phyloP scores from a whole-genome alignment of 306 rosid species.

The Chamaecrista fasciculata region DNA sequence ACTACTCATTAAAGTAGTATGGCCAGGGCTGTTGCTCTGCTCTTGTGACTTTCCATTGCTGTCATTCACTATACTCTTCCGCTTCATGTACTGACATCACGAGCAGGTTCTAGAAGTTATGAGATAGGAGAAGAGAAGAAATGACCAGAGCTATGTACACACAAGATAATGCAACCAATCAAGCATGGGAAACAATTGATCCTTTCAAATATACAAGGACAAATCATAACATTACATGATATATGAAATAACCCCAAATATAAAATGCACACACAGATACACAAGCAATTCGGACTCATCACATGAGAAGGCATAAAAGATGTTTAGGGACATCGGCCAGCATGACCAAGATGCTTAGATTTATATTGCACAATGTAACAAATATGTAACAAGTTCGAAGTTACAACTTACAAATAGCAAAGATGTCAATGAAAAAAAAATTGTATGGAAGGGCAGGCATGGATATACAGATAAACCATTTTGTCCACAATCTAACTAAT shows the following conservation, averaged over 20 bases:
- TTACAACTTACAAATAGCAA: neutral
- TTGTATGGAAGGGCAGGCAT: neutral
- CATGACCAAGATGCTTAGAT: constrained; percentile 19
- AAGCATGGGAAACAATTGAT: constrained; percentile 21
- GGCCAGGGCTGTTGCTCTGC: constrained; percentile 57
- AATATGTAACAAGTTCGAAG: neutral
- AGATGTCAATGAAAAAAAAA: neutral
- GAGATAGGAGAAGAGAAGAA: neutral
- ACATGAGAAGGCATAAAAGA: constrained; percentile 2
- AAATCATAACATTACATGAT: neutral
- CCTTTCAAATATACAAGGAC: neutral
- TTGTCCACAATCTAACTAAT: neutral
- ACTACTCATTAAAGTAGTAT: constrained; percentile 39
- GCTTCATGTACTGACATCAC: constrained; percentile 62
- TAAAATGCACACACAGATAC: neutral
- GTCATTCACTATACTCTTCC: constrained; percentile 49
- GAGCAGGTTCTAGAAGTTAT: constrained; percentile 25
- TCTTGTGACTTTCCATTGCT: constrained; percentile 50
- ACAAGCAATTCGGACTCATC: constrained; percentile 2
- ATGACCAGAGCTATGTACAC: constrained; percentile 5
- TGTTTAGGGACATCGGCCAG: neutral
- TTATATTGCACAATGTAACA: neutral
- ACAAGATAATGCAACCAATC: constrained; percentile 22
- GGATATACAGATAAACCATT: neutral
- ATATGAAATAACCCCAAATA: neutral